Percentiles rank a stretch among this genome's conserved stretches.
Evolutionary conservation across 352 stramenopile species (phyloP).

Genomic region (Globisporangium acanthophoron): DNA sequence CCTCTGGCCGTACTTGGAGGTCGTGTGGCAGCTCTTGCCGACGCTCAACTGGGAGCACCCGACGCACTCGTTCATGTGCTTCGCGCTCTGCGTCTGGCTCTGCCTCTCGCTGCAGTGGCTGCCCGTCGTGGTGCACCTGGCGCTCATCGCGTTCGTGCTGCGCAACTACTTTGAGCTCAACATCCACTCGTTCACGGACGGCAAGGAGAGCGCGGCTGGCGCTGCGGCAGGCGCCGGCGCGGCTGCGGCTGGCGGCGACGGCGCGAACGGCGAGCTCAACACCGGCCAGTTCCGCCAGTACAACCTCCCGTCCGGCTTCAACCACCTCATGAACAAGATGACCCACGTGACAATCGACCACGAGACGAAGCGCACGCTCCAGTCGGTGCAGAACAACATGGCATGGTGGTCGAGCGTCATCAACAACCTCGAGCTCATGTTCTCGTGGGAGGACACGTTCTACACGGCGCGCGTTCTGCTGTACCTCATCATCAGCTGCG

Average conservation of each 20-base stretch:
- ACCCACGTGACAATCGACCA: slow-evolving; percentile 81
- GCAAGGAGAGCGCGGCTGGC: slow-evolving; percentile 23
- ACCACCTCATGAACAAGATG: slow-evolving; percentile 89
- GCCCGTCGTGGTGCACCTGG: slow-evolving; percentile 70
- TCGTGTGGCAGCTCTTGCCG: slow-evolving; percentile 76
- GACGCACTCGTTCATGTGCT: slow-evolving; percentile 82
- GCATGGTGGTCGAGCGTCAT: slow-evolving; percentile 83
- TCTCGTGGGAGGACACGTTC: slow-evolving; percentile 85
- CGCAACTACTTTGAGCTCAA: slow-evolving; percentile 85
- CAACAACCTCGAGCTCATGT: slow-evolving; percentile 82
- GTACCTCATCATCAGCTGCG: slow-evolving; percentile 78
- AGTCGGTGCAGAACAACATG: slow-evolving; percentile 88
- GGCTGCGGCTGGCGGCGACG: slow-evolving; percentile 11
- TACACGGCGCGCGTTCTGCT: slow-evolving; percentile 79
- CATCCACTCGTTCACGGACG: slow-evolving; percentile 71
- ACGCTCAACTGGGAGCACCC: slow-evolving; percentile 85
- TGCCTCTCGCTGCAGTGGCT: slow-evolving; percentile 82
- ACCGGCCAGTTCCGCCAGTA: slow-evolving; percentile 69
- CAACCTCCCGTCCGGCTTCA: slow-evolving; percentile 76
- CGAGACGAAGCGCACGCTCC: slow-evolving; percentile 76
- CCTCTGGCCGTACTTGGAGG: slow-evolving; percentile 81
- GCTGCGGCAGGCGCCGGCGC: background rate
- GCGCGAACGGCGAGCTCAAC: slow-evolving; percentile 24
- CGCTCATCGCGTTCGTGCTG: slow-evolving; percentile 72
- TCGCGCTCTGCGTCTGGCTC: slow-evolving; percentile 77